Evolutionary conservation across 202 grass and related monocot species (phyloP).

Genomic region (Schoenoplectus tabernaemontani): DNA sequence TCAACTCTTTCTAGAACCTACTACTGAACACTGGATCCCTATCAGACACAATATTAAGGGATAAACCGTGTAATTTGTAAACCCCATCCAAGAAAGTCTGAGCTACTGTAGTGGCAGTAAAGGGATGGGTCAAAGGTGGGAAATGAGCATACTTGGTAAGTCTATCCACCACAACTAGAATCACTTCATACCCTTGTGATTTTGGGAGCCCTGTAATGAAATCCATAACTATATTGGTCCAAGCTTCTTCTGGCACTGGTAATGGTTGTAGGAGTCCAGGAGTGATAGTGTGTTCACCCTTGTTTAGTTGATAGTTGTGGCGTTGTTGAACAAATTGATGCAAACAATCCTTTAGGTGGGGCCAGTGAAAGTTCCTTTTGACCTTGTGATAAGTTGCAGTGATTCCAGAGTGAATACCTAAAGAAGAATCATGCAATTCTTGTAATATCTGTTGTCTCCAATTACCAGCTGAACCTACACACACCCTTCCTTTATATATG

Average conservation of each 20-base stretch:
- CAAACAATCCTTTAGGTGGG: background rate
- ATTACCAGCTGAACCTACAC: background rate
- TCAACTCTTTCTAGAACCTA: no score
- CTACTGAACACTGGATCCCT: no score
- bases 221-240: background rate
- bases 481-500: background rate
- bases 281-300: no score
- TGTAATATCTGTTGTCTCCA: background rate
- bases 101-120: no score
- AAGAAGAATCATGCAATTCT: background rate
- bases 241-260: background rate
- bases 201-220: background rate
- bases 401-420: background rate
- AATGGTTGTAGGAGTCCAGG: background rate
- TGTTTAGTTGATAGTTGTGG: no score
- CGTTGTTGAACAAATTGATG: background rate
- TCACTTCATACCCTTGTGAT: background rate
- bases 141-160: no score
- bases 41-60: no score
- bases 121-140: no score
- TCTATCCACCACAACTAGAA: background rate
- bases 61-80: no score
- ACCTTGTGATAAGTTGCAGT: background rate
- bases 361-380: background rate
- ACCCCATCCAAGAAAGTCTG: no score